Evolutionary conservation across 148 eudicot genomes (phyloP), one percentile per base, ranked within the genome.

Genomic region (Chenopodium suecicum): DNA sequence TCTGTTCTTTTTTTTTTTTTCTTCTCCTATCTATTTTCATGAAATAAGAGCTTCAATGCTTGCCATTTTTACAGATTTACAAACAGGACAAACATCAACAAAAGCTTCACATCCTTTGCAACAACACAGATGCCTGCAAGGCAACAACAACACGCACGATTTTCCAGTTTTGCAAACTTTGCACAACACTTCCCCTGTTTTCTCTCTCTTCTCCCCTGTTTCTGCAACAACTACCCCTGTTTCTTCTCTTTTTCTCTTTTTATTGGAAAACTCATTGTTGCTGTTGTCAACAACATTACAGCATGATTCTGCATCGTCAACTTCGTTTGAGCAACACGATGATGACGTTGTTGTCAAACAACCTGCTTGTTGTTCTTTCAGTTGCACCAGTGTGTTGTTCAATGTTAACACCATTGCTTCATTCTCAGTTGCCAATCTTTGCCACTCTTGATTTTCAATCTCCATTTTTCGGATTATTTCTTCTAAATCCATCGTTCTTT

Each of bases 41-140:
- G 82, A 79, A 83, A 85, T 52, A 65, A 93, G 82, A 34, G 89
- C 95, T 81, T 92, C 88, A 74, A 91, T 87, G 85, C 78, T 86
- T 23, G 85, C 90, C 81, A 83, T 80, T 87, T 94, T 94, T 8
- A 67, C 83, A 75, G 88, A 84, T 47, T 82, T 83, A 89, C 97
- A 94, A 58, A 94, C 79, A n/a, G 97, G 98, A 81, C 98, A 94
- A 78, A 83, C 83, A 84, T 86, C 80, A 47, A 94, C 78, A 79
- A 83, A 88, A 73, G 80, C 84, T 66, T 89, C 91, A 84, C 97
- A 94, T 20, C 74, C 85, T 79, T 83, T 88, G 82, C 98, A 94
- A 5, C 88, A 91, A 78, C 91, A 89, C 0, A 94, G 79, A 70
- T 94, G 98, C 79, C 93, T 90, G 48, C 98, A 94, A 27, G 98